phyloP scores from a whole-genome alignment of 768 basidiomycete genomes.

The Leccinum pellstonianum region DNA sequence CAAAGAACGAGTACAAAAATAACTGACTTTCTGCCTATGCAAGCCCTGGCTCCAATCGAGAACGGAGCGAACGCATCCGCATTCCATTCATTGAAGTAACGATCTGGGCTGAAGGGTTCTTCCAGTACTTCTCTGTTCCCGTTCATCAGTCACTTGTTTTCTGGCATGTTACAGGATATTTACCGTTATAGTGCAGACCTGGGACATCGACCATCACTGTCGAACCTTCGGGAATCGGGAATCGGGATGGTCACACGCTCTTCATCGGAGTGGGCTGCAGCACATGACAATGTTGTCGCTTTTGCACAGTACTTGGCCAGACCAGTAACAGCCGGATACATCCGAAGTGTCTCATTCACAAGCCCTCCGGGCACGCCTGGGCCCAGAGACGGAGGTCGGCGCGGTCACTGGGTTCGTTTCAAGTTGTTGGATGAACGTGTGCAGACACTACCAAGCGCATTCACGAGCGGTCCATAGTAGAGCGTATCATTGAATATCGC shows the following conservation, averaged over 20 bases:
- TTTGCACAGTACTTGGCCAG: neutral
- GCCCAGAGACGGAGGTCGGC: too few relatives aligned
- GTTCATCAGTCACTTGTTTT: neutral
- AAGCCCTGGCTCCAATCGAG: neutral
- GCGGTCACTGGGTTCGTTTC: too few relatives aligned
- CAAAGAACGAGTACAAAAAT: neutral
- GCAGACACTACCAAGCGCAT: too few relatives aligned
- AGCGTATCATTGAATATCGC: too few relatives aligned
- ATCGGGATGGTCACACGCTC: neutral
- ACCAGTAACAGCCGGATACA: neutral
- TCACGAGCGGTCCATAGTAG: too few relatives aligned
- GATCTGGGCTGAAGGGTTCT: neutral
- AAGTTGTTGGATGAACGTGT: too few relatives aligned
- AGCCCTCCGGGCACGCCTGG: too few relatives aligned
- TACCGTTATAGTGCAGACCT: neutral
- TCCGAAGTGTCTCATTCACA: neutral
- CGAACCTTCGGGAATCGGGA: neutral
- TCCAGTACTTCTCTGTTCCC: neutral
- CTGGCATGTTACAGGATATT: neutral
- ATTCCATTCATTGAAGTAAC: conserved; percentile 1
- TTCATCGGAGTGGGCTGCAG: neutral
- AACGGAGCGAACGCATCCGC: conserved; percentile 1
- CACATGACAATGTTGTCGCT: neutral
- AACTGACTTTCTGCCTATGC: conserved; percentile 2
- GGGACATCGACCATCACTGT: neutral